Conservation (phyloP, 2,329 filamentous ascomycete species). For the Colletotrichum sp. region DNA sequence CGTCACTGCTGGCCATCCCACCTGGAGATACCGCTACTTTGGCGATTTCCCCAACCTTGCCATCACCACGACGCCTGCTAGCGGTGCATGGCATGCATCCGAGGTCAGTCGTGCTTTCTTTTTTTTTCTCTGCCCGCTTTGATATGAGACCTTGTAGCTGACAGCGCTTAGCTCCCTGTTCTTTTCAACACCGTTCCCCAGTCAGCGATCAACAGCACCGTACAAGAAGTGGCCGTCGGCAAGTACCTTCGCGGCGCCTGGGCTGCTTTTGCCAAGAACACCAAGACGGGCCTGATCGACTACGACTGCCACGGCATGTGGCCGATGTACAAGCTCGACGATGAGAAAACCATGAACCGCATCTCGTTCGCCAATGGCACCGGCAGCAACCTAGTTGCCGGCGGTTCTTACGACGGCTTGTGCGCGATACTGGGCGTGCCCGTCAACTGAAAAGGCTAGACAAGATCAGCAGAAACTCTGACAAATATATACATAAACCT, state of each 20-base stretch:
- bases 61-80: conserved; percentile 29
- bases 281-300: conserved; percentile 32
- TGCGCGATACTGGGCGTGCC: background rate
- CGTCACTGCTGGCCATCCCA: conserved; percentile 30
- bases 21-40: conserved; percentile 42
- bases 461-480: background rate
- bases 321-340: conserved; percentile 23
- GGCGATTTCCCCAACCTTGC: conserved; percentile 38
- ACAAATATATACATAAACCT: background rate
- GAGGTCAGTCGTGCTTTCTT: conserved; percentile 25
- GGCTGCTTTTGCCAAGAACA: conserved; percentile 43
- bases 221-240: conserved; percentile 31
- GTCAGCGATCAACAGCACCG: conserved; percentile 23
- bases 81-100: conserved; percentile 36
- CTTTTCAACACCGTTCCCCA: conserved; percentile 34
- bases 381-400: conserved; percentile 28
- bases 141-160: background rate
- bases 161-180: conserved; percentile 26
- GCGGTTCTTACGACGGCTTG: conserved; percentile 5
- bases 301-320: conserved; percentile 29
- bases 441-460: background rate
- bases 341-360: conserved; percentile 27
- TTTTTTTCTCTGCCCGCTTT: background rate
- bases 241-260: conserved; percentile 41
- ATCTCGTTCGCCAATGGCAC: conserved; percentile 30